Percentiles rank a stretch among this genome's conserved stretches.
These are phyloP conservation scores for Cicer chorassanicum DNA, from an alignment of 306 rosid species.

Conservation along the genomic window DNA sequence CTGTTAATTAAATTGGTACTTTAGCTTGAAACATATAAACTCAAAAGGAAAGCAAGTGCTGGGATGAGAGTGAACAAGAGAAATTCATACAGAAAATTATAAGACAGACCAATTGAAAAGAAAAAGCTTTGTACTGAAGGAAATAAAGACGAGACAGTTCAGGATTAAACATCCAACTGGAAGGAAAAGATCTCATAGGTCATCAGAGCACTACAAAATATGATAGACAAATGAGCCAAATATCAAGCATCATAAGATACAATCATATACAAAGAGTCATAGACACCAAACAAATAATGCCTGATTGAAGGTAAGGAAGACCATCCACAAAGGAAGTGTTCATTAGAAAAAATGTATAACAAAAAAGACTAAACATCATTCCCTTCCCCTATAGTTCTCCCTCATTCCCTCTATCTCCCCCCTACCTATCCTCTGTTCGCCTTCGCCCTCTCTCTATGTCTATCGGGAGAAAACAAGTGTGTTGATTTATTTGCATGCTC, in stretches of 20 bases:
- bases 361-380: constrained; percentile 10
- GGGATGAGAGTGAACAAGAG: not conserved
- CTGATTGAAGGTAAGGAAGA: not conserved
- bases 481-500: constrained; percentile 23
- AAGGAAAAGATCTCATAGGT: constrained; percentile 26
- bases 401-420: not conserved
- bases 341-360: not conserved
- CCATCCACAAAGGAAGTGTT: constrained; percentile 9
- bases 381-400: not conserved
- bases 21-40: constrained; percentile 20
- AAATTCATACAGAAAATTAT: not conserved
- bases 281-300: constrained; percentile 19
- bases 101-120: constrained; percentile 9
- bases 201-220: constrained; percentile 7
- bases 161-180: constrained; percentile 12
- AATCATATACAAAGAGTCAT: not conserved
- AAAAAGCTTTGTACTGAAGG: not conserved
- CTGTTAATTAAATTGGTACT: constrained; percentile 34
- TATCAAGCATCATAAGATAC: constrained; percentile 13
- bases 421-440: not conserved
- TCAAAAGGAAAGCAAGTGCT: constrained; percentile 7
- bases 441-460: not conserved
- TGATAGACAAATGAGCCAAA: constrained; percentile 17
- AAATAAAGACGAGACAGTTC: not conserved
- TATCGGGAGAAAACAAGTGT: not conserved